Evolutionary conservation across 495 filamentous ascomycete genomes (phyloP).

Genomic region (Xylaria sp.): DNA sequence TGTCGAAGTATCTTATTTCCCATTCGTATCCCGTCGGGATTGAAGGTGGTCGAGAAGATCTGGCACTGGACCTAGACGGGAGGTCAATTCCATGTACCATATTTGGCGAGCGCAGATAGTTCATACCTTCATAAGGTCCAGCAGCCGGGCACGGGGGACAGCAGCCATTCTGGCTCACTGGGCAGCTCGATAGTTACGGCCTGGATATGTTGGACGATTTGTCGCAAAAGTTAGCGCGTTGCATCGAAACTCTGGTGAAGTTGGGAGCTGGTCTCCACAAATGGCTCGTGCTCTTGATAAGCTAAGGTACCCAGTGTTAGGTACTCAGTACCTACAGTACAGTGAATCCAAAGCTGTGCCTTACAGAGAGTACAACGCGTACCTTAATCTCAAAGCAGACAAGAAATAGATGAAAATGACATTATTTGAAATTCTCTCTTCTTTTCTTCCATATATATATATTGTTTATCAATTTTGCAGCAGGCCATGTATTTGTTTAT

Average conservation of each 20-base stretch:
- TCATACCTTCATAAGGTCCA: constrained; percentile 80
- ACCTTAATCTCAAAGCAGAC: background rate
- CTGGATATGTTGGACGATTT: background rate
- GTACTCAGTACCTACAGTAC: background rate
- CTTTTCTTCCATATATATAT: background rate
- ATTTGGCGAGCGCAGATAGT: background rate
- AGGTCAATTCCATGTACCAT: background rate
- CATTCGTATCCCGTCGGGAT: constrained; percentile 77
- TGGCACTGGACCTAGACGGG: constrained; percentile 76
- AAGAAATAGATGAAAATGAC: background rate
- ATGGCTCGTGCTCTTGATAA: constrained; percentile 8
- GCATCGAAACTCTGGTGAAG: constrained; percentile 16
- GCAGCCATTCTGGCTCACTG: constrained; percentile 62
- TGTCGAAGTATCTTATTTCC: constrained; percentile 91
- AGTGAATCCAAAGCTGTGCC: too few species aligned
- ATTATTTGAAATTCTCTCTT: too few species aligned
- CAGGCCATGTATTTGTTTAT: background rate
- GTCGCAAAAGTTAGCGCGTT: constrained; percentile 1
- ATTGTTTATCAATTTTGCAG: background rate
- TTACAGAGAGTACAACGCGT: background rate
- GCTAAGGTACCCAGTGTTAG: background rate
- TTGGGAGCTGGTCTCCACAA: background rate
- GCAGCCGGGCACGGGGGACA: constrained; percentile 71
- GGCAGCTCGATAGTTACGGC: background rate
- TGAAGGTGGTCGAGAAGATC: constrained; percentile 90